Percentiles rank a stretch among this genome's conserved stretches.
Evolutionary conservation across 768 basidiomycete genomes (phyloP).

Genomic region (Chalciporus piperatus): DNA sequence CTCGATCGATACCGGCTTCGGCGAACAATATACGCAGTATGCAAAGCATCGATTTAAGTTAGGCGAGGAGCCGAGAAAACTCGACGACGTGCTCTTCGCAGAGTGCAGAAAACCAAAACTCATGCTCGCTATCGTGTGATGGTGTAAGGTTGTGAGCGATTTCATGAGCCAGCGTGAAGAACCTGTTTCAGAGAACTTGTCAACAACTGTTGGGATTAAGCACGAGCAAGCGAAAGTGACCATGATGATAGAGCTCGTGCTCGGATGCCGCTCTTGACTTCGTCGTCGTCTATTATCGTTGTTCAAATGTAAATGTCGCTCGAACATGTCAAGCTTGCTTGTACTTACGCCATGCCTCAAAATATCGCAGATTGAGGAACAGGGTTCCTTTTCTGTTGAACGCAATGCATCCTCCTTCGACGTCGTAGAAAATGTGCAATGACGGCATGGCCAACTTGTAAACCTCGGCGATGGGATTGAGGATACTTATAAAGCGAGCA

Average conservation of each 20-base stretch:
- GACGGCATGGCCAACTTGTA: conserved; percentile 69
- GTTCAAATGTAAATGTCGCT: too few species aligned
- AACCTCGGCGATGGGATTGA: conserved; percentile 59
- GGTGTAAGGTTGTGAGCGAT: too few species aligned
- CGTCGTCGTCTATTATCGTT: conserved; percentile 1
- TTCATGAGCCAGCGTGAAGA: too few species aligned
- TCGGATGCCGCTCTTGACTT: neutral
- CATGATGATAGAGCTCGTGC: neutral
- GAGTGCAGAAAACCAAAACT: too few species aligned
- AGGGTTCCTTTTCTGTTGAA: conserved; percentile 86
- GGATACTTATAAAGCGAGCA: conserved; percentile 65
- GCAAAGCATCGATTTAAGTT: too few species aligned
- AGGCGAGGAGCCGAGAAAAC: too few species aligned
- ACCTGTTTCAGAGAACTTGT: too few species aligned
- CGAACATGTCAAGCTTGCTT: neutral
- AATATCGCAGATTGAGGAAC: conserved; percentile 84
- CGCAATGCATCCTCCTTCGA: conserved; percentile 76
- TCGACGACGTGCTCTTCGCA: too few species aligned
- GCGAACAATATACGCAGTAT: conserved; percentile 66
- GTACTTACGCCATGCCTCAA: conserved; percentile 75
- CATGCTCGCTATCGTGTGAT: too few species aligned
- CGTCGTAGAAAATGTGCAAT: conserved; percentile 82
- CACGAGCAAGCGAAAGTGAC: neutral
- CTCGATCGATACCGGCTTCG: conserved; percentile 81
- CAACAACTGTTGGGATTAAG: too few species aligned